Percentiles rank a stretch among this genome's conserved stretches.
Evolutionary conservation across 441 rosid genomes (phyloP).

Genomic region (Jatropha multifida): DNA sequence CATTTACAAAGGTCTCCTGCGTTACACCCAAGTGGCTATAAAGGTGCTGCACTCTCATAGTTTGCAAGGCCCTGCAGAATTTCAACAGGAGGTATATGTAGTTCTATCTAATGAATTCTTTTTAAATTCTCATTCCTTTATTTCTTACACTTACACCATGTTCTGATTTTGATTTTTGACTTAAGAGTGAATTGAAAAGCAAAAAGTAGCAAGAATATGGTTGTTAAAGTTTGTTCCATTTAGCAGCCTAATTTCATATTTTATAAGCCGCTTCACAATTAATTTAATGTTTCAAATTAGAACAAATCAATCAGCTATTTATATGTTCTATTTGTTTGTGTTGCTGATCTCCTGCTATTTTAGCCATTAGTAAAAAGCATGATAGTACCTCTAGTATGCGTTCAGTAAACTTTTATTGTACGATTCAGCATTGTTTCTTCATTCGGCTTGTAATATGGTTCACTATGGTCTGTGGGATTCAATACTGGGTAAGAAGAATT

Average conservation of each 20-base stretch:
- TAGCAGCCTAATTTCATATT: background rate
- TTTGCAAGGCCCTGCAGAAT: constrained; percentile 85
- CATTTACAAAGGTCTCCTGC: constrained; percentile 70
- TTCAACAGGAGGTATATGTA: constrained; percentile 80
- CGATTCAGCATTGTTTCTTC: background rate
- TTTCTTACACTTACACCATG: constrained; percentile 4
- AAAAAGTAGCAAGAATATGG: background rate
- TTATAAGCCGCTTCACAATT: background rate
- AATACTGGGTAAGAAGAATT: background rate
- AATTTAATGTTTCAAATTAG: background rate
- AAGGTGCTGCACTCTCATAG: constrained; percentile 72
- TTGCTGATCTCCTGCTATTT: constrained; percentile 11
- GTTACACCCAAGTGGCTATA: constrained; percentile 75
- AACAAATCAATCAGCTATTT: background rate
- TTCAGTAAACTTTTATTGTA: background rate
- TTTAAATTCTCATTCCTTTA: constrained; percentile 5
- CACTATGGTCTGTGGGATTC: background rate
- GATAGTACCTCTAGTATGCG: background rate
- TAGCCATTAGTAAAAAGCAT: background rate
- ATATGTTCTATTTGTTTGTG: background rate
- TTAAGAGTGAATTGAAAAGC: background rate
- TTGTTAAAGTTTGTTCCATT: background rate
- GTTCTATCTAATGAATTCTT: constrained; percentile 1
- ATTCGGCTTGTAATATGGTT: background rate
- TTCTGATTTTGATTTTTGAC: background rate